Conservation (phyloP, 1,284 basidiomycete species). For the Pterulicium gracile region DNA sequence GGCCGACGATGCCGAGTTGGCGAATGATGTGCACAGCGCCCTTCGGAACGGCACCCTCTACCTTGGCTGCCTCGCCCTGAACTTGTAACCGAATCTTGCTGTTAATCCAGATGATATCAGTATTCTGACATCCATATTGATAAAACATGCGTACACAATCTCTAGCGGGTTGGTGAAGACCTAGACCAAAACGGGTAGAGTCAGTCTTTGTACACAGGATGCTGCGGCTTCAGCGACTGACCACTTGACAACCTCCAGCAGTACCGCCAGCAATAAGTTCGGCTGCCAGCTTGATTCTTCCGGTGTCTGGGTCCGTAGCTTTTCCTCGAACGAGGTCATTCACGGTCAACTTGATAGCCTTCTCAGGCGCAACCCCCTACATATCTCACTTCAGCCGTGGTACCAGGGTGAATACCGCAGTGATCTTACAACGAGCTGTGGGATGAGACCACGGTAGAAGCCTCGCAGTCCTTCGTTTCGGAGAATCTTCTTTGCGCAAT, state of each 20-base stretch:
- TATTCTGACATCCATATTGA: constrained; percentile 6
- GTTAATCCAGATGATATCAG: constrained; percentile 11
- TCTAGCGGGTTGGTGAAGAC: constrained; percentile 94
- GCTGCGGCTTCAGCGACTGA: constrained; percentile 37
- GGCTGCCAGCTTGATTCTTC: constrained; percentile 79
- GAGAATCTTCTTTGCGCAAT: constrained; percentile 92
- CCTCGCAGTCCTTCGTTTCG: constrained; percentile 90
- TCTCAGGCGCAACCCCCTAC: constrained; percentile 96
- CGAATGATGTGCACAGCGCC: constrained; percentile 91
- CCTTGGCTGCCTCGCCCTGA: constrained; percentile 88
- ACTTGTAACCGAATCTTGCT: constrained; percentile 97
- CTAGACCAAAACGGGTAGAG: constrained; percentile 31
- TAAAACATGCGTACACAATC: constrained; percentile 77
- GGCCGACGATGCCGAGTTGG: constrained; percentile 83
- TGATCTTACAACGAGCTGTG: constrained; percentile 75
- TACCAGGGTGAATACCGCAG: constrained; percentile 4
- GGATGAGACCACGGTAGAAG: constrained; percentile 94
- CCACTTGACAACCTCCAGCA: constrained; percentile 96
- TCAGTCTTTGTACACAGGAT: background rate
- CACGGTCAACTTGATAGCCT: constrained; percentile 93
- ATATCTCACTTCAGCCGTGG: constrained; percentile 1
- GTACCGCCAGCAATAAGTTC: constrained; percentile 88
- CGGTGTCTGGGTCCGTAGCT: constrained; percentile 89
- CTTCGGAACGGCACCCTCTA: constrained; percentile 66
- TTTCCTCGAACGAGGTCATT: constrained; percentile 86